Conservation (phyloP, 495 filamentous ascomycete genomes). For the Penicillium salamii region DNA sequence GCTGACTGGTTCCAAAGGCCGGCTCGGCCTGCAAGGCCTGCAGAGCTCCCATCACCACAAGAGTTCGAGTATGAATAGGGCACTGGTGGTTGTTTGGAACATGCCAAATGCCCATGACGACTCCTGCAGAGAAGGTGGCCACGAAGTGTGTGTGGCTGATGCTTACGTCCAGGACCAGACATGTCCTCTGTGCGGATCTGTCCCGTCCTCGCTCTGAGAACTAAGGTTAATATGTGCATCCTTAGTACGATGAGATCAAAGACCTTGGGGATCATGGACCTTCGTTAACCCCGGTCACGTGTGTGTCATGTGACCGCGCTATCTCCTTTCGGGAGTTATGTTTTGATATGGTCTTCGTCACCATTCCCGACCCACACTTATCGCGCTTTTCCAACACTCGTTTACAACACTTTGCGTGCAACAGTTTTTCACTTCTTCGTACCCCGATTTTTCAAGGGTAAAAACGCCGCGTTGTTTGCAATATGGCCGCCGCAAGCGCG, state of each 20-base stretch:
- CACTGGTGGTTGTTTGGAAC: neutral
- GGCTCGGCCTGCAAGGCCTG: no score
- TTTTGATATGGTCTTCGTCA: conserved; percentile 19
- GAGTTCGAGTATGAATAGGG: neutral
- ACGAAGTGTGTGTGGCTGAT: neutral
- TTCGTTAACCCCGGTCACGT: no score
- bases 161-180: neutral
- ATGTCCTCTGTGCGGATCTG: no score
- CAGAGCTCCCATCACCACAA: neutral
- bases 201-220: no score
- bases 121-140: neutral
- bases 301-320: conserved; percentile 29
- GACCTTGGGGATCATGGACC: no score
- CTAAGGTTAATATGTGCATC: no score
- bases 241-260: no score
- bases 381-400: neutral
- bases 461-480: conserved; percentile 37
- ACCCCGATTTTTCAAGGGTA: no score
- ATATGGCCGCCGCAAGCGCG: conserved; percentile 48
- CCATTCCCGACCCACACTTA: conserved; percentile 11
- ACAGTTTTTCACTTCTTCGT: neutral
- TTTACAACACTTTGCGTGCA: neutral
- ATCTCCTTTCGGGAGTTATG: conserved; percentile 23
- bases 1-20: no score
- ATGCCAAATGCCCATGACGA: neutral